A percentile compares a stretch with the other conserved stretches of the same genome.
These are phyloP conservation scores for Dendrobium catenatum DNA, from an alignment of 106 monocot genomes.

Conservation along the genomic window DNA sequence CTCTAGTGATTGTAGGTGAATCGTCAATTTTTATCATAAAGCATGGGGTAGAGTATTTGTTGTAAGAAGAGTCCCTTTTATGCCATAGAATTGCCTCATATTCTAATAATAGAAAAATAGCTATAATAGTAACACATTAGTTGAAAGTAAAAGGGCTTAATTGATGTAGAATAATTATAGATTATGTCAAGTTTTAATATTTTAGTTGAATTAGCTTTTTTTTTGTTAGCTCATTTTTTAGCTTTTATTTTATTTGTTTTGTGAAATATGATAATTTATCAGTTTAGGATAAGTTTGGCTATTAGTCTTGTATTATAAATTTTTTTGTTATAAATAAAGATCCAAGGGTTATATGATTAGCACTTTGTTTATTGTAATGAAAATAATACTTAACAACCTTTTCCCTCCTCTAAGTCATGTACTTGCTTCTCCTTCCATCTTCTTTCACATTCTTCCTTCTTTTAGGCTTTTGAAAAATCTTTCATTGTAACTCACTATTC, in stretches of 20 bases:
- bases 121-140: neutral
- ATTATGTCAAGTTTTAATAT: too few relatives aligned
- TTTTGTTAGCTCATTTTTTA: too few relatives aligned
- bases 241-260: neutral
- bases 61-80: too few relatives aligned
- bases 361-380: neutral
- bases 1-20: too few relatives aligned
- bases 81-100: too few relatives aligned
- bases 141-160: neutral
- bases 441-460: neutral
- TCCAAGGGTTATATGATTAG: too few relatives aligned
- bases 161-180: too few relatives aligned
- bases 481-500: neutral
- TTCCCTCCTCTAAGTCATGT: neutral
- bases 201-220: too few relatives aligned
- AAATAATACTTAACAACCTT: neutral
- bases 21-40: too few relatives aligned
- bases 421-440: neutral
- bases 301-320: neutral
- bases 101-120: neutral
- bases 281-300: neutral
- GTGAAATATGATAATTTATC: neutral
- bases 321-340: neutral
- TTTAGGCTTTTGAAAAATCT: neutral
- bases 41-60: too few relatives aligned